These are phyloP conservation scores for Aspergillus cavernicola DNA, from an alignment of 495 filamentous ascomycete genomes.

Conservation along the genomic window DNA sequence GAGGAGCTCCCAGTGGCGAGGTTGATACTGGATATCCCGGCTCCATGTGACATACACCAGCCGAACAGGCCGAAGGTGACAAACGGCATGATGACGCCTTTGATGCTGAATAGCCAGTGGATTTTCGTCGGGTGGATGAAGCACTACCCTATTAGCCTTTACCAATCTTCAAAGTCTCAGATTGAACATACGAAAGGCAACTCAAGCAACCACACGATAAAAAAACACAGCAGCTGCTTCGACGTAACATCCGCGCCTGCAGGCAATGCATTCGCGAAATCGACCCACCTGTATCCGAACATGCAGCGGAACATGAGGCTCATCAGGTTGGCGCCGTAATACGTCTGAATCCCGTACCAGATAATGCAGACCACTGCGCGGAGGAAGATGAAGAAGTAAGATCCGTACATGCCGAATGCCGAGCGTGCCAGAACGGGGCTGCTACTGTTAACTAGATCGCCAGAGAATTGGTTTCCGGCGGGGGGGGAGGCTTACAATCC, in stretches of 20 bases:
- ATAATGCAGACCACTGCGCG: conserved; percentile 6
- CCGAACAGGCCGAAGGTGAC: background rate
- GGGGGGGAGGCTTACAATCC: background rate
- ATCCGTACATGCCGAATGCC: background rate
- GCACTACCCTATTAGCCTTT: background rate
- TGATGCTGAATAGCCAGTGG: conserved; percentile 3
- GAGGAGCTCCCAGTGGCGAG: background rate
- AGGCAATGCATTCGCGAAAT: background rate
- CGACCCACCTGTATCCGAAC: background rate
- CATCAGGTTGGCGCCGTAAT: conserved; percentile 3
- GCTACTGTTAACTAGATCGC: background rate
- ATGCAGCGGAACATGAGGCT: background rate
- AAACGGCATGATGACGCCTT: conserved; percentile 8
- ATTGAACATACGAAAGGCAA: conserved; percentile 3
- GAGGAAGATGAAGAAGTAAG: conserved; percentile 5
- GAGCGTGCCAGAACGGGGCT: conserved; percentile 1
- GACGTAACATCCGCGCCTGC: background rate
- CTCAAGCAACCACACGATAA: conserved; percentile 1
- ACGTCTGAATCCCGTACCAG: conserved; percentile 9
- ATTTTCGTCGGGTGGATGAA: conserved; percentile 1
- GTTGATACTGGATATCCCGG: background rate
- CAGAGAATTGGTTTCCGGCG: background rate
- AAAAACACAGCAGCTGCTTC: conserved; percentile 6
- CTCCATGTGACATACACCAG: conserved; percentile 4
- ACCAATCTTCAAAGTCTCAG: background rate